Percentiles rank a stretch among this genome's conserved stretches.
These are phyloP conservation scores for Psilocybe tampanensis DNA, from an alignment of 768 basidiomycete genomes.

Conservation along the genomic window DNA sequence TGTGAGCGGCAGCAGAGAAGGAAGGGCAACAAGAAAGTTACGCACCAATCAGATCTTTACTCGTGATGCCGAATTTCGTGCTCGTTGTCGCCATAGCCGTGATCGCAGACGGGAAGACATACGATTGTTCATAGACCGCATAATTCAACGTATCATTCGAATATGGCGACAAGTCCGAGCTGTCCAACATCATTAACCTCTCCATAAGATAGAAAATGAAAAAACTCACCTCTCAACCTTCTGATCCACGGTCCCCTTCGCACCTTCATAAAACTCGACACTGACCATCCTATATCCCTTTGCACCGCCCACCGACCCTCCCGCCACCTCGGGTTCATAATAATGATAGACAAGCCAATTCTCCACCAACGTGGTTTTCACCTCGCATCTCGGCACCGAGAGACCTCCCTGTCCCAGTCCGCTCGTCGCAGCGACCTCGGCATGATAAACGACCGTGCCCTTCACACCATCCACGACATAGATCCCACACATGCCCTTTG, in stretches of 20 bases:
- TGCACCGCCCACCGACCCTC: slow-evolving; percentile 42
- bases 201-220: neutral
- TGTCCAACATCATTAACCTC: slow-evolving; percentile 14
- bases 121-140: slow-evolving; percentile 68
- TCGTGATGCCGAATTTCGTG: slow-evolving; percentile 87
- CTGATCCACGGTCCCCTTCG: slow-evolving; percentile 50
- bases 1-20: neutral
- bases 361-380: slow-evolving; percentile 74
- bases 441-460: slow-evolving; percentile 74
- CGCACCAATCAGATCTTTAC: slow-evolving; percentile 84
- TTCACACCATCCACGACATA: slow-evolving; percentile 82
- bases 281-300: slow-evolving; percentile 77
- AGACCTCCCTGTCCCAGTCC: neutral
- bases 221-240: slow-evolving; percentile 68
- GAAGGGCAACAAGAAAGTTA: slow-evolving; percentile 9
- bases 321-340: slow-evolving; percentile 60
- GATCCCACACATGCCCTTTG: slow-evolving; percentile 54
- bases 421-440: slow-evolving; percentile 36
- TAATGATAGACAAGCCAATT: slow-evolving; percentile 95
- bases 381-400: slow-evolving; percentile 45
- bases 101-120: slow-evolving; percentile 67
- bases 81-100: slow-evolving; percentile 73
- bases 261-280: slow-evolving; percentile 89
- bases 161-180: slow-evolving; percentile 46
- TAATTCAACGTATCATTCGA: slow-evolving; percentile 56